A percentile compares a stretch with the other conserved stretches of the same genome.
Evolutionary conservation across 371 early-diverging fungal genomes (phyloP).

Genomic region (Syncephalastrum contaminatum): DNA sequence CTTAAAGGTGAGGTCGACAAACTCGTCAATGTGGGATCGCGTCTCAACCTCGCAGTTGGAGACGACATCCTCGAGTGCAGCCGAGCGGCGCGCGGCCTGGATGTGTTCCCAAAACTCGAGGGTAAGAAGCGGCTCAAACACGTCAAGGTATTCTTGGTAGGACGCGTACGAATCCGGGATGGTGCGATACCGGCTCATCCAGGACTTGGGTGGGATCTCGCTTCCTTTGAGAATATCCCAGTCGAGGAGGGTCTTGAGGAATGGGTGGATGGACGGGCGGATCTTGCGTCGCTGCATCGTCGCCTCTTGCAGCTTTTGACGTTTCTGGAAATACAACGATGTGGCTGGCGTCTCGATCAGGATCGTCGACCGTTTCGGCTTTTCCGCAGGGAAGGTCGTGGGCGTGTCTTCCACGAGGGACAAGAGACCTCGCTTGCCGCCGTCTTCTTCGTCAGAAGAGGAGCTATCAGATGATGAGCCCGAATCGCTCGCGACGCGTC

Average conservation of each 20-base stretch:
- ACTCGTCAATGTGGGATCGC: slow-evolving; percentile 70
- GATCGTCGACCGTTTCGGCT: slow-evolving; percentile 33
- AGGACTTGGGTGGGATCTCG: slow-evolving; percentile 45
- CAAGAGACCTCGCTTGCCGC: slow-evolving; percentile 13
- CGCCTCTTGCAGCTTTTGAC: slow-evolving; percentile 16
- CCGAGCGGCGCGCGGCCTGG: slow-evolving; percentile 67
- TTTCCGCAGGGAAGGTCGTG: background rate
- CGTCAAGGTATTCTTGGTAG: slow-evolving; percentile 58
- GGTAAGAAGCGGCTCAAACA: slow-evolving; percentile 82
- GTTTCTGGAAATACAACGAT: slow-evolving; percentile 12
- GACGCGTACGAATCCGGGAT: slow-evolving; percentile 63
- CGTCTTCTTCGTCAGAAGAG: slow-evolving; percentile 27
- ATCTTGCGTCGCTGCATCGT: slow-evolving; percentile 42
- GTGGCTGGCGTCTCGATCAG: slow-evolving; percentile 31
- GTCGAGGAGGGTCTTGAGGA: slow-evolving; percentile 51
- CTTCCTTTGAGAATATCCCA: slow-evolving; percentile 52
- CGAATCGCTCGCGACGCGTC: slow-evolving; percentile 17
- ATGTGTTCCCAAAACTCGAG: slow-evolving; percentile 88
- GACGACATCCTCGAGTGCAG: slow-evolving; percentile 43
- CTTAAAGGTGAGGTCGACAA: slow-evolving; percentile 67
- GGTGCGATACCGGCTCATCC: slow-evolving; percentile 17
- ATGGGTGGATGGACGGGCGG: slow-evolving; percentile 42
- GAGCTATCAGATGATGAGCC: slow-evolving; percentile 25
- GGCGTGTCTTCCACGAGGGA: slow-evolving; percentile 29
- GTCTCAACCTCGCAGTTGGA: slow-evolving; percentile 47